phyloP scores from a whole-genome alignment of 768 basidiomycete species.

The Tricholomella constricta region DNA sequence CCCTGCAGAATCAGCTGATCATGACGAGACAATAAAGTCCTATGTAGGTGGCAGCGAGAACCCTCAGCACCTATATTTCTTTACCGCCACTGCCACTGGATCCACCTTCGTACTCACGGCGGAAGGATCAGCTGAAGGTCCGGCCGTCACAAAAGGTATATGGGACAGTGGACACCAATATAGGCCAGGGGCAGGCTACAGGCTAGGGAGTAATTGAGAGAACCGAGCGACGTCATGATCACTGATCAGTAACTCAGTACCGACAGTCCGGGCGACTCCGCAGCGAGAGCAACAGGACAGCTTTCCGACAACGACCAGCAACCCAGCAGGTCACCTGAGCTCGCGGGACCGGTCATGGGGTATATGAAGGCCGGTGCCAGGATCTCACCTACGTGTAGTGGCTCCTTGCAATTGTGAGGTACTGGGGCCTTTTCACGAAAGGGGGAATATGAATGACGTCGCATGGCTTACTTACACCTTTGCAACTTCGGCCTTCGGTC shows the following conservation, averaged over 20 bases:
- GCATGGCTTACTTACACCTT: not conserved
- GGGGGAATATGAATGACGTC: not conserved
- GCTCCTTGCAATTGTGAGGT: not conserved
- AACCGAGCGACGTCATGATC: too few species aligned
- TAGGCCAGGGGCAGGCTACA: not conserved
- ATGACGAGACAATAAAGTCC: not conserved
- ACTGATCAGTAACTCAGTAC: not conserved
- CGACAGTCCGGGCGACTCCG: not conserved
- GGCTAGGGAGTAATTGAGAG: not conserved
- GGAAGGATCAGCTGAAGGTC: constrained; percentile 2
- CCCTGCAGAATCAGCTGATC: constrained; percentile 2
- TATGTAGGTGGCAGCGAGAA: not conserved
- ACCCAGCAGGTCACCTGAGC: not conserved
- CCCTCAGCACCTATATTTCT: not conserved
- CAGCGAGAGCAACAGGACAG: not conserved
- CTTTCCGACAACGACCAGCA: not conserved
- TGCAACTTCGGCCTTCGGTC: not conserved
- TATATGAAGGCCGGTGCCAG: not conserved
- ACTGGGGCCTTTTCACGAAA: not conserved
- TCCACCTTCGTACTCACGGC: not conserved
- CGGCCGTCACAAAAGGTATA: too few species aligned
- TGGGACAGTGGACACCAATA: too few species aligned
- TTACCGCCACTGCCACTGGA: not conserved
- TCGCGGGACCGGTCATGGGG: not conserved
- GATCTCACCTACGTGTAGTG: not conserved